A percentile compares a stretch with the other conserved stretches of the same genome.
Conservation (phyloP, 441 rosid species). For the Euphorbia schlechtendalii region DNA sequence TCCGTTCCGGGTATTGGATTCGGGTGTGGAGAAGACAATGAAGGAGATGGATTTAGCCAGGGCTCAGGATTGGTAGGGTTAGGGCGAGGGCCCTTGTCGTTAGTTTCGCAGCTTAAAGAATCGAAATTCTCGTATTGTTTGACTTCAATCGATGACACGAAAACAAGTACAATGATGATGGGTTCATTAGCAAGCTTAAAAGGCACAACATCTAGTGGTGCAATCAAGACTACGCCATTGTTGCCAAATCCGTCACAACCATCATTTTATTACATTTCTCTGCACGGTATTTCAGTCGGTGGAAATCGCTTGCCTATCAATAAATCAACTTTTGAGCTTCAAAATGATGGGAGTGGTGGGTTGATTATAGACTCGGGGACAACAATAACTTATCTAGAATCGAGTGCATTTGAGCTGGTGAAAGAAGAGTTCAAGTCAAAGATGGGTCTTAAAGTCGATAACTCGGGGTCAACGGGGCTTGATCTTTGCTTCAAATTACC, state of each 20-base stretch:
- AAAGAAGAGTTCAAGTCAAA: slow-evolving; percentile 42
- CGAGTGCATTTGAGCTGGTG: slow-evolving; percentile 36
- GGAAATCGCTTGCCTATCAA: slow-evolving; percentile 35
- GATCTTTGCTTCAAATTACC: slow-evolving; percentile 77
- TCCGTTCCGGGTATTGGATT: slow-evolving; percentile 50
- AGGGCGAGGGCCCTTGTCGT: slow-evolving; percentile 62
- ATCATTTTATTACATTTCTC: slow-evolving; percentile 58
- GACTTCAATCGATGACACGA: slow-evolving; percentile 37
- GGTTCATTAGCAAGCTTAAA: slow-evolving; percentile 36
- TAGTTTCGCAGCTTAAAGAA: slow-evolving; percentile 54
- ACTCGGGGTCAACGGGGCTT: slow-evolving; percentile 56
- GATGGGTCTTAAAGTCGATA: slow-evolving; percentile 39
- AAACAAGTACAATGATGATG: slow-evolving; percentile 44
- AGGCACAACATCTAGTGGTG: not conserved
- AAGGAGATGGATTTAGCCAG: slow-evolving; percentile 81
- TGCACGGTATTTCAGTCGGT: slow-evolving; percentile 60
- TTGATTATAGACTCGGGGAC: slow-evolving; percentile 69
- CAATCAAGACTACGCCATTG: slow-evolving; percentile 38
- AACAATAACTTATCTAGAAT: slow-evolving; percentile 51
- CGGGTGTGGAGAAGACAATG: slow-evolving; percentile 79
- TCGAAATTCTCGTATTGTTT: slow-evolving; percentile 59
- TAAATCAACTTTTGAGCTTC: slow-evolving; percentile 45
- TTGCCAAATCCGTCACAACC: slow-evolving; percentile 45
- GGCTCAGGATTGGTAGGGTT: slow-evolving; percentile 88
- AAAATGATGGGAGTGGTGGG: slow-evolving; percentile 57